Base-by-base conservation (phyloP, 768 basidiomycete species). In the Mrakia gelida region DNA sequence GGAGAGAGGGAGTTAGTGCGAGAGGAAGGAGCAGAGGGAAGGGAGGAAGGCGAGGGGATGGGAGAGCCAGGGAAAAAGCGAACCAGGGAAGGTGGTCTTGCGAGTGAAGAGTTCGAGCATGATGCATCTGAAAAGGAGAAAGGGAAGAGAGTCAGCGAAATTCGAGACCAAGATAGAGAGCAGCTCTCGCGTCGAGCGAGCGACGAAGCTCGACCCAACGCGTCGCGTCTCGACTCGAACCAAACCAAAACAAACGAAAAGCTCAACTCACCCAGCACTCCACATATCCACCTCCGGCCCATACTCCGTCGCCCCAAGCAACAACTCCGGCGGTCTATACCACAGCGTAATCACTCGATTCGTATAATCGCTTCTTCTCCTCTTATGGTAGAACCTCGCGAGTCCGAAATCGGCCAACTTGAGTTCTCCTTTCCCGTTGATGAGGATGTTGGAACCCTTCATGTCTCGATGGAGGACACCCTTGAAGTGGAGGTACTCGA, bases 331-430 rank as follows among this genome's bases (percentile, higher is more conserved):
- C 18, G 95, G 93, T 30, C 95, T 89, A 82, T 97, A 97, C 95
- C 94, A 97, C 62, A 93, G 86, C 16, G 94, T 96, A 43, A 76
- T 99, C 71, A 99, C 97, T 45, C 97, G 89, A 84, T 99, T 99
- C n/a, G 97, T 99, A 83, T 99, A 98, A 83, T 99, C 97, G 76
- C 90, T 91, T 75, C 89, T 88, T 68, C 93, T 88, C 10, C 92
- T 90, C 84, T 95, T 96, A 84, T 94, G 92, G 85, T 96, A 99
- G 84, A 98, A 93, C 72, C 97, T 89, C 11, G 97, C 97, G 23
- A 99, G 88, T 62, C 97, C 97, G 84, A 99, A 99, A 85, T 99
- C 97, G 13, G 89, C 97, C 26, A 99, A 88, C 85, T 98, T 98
- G 78, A 99, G 88, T 84, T 96, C 93, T 9, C 97, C 97, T 68